Percentiles rank a stretch among this genome's conserved stretches.
Evolutionary conservation across 78 protist genomes (phyloP).

Genomic region (Ministeria vibrans): DNA sequence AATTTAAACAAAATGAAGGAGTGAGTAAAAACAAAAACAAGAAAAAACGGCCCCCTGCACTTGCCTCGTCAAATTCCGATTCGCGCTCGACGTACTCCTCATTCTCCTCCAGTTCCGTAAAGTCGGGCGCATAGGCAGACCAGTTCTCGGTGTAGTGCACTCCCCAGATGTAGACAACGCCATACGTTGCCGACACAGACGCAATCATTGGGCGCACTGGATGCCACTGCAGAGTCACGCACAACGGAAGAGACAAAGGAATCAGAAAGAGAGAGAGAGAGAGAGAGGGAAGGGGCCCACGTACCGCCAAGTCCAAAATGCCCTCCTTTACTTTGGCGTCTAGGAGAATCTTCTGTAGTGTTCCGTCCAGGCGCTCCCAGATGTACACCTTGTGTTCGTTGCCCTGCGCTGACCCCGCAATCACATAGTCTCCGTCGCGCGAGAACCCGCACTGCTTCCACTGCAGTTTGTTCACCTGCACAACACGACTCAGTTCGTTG

Average conservation of each 20-base stretch:
- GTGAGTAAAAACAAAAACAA: neutral
- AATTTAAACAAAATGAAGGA: too few relatives aligned
- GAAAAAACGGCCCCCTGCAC: neutral
- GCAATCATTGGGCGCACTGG: conserved; percentile 13
- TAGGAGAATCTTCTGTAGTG: neutral
- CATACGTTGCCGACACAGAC: neutral
- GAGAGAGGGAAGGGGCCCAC: neutral
- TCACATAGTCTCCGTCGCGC: neutral
- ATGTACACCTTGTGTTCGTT: neutral
- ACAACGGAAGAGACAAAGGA: neutral
- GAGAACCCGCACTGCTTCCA: neutral
- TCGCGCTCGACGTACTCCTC: conserved; percentile 18
- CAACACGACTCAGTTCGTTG: too few relatives aligned
- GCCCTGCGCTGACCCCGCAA: neutral
- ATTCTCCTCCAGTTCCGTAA: conserved; percentile 20
- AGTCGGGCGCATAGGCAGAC: conserved; percentile 31
- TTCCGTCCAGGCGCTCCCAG: neutral
- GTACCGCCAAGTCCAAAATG: neutral
- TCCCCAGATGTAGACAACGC: neutral
- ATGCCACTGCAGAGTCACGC: conserved; percentile 9
- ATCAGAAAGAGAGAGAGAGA: neutral
- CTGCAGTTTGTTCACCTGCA: neutral
- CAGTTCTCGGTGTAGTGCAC: neutral
- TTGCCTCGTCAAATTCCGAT: conserved; percentile 18
- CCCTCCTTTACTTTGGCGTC: neutral